Evolutionary conservation across 805 yeast species (phyloP), one percentile per base, ranked within the genome.

Genomic region (Brettanomyces naardenensis): DNA sequence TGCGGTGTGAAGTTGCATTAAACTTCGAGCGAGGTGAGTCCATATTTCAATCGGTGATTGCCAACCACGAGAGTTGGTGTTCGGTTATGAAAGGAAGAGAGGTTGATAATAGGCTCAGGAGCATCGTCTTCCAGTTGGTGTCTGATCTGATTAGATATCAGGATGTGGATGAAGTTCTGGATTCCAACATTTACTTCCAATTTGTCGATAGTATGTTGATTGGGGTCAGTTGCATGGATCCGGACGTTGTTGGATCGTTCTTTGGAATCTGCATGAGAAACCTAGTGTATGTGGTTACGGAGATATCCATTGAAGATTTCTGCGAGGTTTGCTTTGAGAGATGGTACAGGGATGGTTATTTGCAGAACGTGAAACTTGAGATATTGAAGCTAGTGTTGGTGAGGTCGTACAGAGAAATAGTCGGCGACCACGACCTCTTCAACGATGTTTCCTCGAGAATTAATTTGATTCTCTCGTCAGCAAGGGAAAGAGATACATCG

Each of bases 261-360:
- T 33, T 17, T 33, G 36, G 36, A 7, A 6, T 6, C 13, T 23
- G 29, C 23, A 14, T 33, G 21, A 22, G 36, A 15, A 14, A 14
- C 21, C 20, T 33, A 10, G n/a, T 23, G 22, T 14, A 21, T 7
- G 21, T 33, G 14, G 13, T 23, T 9, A 14, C 29, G 14, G n/a
- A 15, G n/a, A 22, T 35, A n/a, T 13, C 37, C 9, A 15, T 28
- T n/a, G 19, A 27, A 15, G 37, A 35, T 15, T 35, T 35, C 26
- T 10, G 26, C 6, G 26, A 26, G 9, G 26, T 35, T 6, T 27
- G 20, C 31, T 28, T 35, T 14, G 32, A 27, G 10, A 17, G 19
- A 5, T 35, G 37, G 37, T 35, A 20, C 14, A 14, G 13, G 6
- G 28, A 13, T 5, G 29, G 15, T 11, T 10, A 31, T 9, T 6